phyloP scores from a whole-genome alignment of 176 grass and related monocot species.

The Secale cereale region DNA sequence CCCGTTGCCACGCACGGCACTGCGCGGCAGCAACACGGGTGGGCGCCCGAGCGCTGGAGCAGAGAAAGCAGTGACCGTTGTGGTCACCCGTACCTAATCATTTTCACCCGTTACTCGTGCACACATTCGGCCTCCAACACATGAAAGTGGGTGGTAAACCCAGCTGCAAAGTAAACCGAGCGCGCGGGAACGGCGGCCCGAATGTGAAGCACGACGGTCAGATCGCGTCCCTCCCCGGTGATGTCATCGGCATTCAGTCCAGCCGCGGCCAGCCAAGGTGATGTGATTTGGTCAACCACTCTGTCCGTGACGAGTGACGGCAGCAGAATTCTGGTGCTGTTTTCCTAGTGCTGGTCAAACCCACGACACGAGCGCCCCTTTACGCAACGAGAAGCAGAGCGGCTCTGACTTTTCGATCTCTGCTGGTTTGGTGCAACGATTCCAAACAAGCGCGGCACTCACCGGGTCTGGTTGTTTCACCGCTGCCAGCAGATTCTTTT shows the following conservation, averaged over 20 bases:
- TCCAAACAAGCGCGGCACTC: background rate
- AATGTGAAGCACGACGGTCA: background rate
- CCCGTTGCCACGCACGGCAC: too few species aligned
- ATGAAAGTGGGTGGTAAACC: background rate
- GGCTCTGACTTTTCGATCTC: background rate
- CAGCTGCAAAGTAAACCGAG: background rate
- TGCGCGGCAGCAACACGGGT: background rate
- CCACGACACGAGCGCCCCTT: slow-evolving; percentile 17
- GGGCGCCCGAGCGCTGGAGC: background rate
- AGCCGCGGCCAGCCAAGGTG: background rate
- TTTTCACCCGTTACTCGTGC: slow-evolving; percentile 26
- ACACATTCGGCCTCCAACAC: background rate
- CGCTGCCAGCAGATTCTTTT: background rate
- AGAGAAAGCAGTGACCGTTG: background rate
- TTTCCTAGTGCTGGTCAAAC: background rate
- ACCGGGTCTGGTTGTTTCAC: background rate
- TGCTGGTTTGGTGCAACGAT: slow-evolving; percentile 44
- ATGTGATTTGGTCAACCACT: slow-evolving; percentile 44
- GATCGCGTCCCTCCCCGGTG: background rate
- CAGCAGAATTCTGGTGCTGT: background rate
- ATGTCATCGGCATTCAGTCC: background rate
- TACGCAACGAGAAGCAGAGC: background rate
- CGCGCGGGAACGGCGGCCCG: background rate
- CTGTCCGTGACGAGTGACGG: background rate
- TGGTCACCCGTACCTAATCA: background rate